Evolutionary conservation across 139 green algal species (phyloP).

Genomic region (Chlorella sorokiniana): DNA sequence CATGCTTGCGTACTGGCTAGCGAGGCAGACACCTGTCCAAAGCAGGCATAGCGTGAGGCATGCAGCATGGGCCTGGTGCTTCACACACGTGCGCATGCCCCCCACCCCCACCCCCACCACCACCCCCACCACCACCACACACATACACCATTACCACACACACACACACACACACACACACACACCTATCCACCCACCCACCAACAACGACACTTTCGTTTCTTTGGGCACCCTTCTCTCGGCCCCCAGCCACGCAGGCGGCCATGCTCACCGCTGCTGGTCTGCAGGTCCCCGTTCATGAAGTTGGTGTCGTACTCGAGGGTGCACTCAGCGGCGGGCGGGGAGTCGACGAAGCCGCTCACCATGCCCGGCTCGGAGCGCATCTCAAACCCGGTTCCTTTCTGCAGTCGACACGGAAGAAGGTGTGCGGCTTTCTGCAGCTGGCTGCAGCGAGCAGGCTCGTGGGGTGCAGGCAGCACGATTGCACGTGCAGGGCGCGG

Average conservation of each 20-base stretch:
- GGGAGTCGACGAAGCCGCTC: neutral
- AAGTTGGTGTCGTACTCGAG: constrained; percentile 17
- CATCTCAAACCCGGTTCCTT: neutral
- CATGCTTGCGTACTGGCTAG: too few species aligned
- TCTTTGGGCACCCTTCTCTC: too few species aligned
- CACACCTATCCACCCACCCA: too few species aligned
- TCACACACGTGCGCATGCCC: neutral
- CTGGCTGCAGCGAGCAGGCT: neutral
- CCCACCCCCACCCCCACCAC: neutral
- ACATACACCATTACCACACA: neutral
- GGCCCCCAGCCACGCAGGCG: too few species aligned
- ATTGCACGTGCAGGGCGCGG: neutral
- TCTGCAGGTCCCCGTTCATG: neutral
- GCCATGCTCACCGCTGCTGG: neutral
- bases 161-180: neutral
- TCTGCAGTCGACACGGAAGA: neutral
- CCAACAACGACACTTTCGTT: too few species aligned
- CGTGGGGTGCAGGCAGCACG: neutral
- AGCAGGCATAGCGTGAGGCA: too few species aligned
- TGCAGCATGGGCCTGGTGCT: too few species aligned
- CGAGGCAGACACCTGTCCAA: too few species aligned
- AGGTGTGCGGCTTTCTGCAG: neutral
- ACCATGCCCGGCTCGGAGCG: neutral
- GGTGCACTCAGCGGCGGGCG: neutral
- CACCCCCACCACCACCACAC: too few species aligned